Evolutionary conservation across 257 asterid species (phyloP).

Genomic region (Scutellaria barbata): DNA sequence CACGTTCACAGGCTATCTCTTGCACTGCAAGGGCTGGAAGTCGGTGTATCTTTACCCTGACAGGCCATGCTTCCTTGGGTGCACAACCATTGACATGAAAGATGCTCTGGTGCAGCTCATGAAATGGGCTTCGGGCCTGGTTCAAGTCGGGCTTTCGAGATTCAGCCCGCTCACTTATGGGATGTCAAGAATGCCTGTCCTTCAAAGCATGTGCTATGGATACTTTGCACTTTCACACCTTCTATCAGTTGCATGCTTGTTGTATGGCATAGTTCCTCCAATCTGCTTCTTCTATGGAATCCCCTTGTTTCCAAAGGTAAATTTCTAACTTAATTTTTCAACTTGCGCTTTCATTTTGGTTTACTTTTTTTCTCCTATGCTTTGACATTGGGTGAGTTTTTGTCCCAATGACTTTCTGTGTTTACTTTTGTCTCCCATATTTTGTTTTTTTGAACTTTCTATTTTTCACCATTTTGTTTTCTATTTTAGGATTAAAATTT

Average conservation of each 20-base stretch:
- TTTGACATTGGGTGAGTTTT: no score
- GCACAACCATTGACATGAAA: conserved; percentile 67
- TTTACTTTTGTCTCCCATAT: no score
- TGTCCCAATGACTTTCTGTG: no score
- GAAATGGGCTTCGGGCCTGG: conserved; percentile 72
- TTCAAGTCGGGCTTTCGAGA: conserved; percentile 62
- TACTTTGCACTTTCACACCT: conserved; percentile 52
- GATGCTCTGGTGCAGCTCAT: conserved; percentile 64
- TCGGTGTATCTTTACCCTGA: conserved; percentile 65
- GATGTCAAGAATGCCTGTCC: conserved; percentile 48
- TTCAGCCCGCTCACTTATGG: conserved; percentile 65
- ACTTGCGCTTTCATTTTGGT: no score
- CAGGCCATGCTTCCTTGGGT: conserved; percentile 64
- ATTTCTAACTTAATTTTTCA: neutral
- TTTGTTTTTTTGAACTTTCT: no score
- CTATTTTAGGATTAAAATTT: no score
- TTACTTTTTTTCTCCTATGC: no score
- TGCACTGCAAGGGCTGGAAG: conserved; percentile 66
- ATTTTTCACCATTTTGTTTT: no score
- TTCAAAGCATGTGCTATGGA: conserved; percentile 63
- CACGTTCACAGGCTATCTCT: conserved; percentile 60
- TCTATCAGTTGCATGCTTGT: conserved; percentile 48
- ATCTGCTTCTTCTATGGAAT: conserved; percentile 56
- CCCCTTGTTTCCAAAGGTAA: conserved; percentile 68
- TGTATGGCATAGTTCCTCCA: conserved; percentile 57